Evolutionary conservation across 345 rosid genomes (phyloP), one percentile per base, ranked within the genome.

Genomic region (Corchorus olitorius): DNA sequence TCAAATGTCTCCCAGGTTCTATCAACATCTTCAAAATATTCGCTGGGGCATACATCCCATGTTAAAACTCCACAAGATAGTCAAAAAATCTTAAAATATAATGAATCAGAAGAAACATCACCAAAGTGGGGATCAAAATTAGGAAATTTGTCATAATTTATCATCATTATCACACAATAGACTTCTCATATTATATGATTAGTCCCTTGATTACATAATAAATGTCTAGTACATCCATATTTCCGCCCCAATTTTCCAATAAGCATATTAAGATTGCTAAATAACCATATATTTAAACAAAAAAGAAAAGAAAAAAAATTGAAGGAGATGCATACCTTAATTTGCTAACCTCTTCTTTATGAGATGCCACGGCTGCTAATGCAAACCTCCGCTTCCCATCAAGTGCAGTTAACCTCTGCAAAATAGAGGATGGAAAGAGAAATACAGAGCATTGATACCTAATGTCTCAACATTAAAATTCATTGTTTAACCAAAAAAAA

Each of bases 321-420:
- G 77, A 74, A 77, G 61, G 65, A 65, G 65, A 76, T 65, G 72
- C 87, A 81, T 6, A 94, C 99, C 98, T 97, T 81, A 97, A 82
- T 83, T 90, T 88, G 77, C 96, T 94, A 82, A 94, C 97, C 86
- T 97, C 98, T 76, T 94, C 97, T 83, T 89, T 83, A 76, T 90
- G 97, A 54, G 97, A 92, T 82, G 85, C 84, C 63, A 96, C 97
- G 46, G 97, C 97, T 67, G 98, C 99, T 79, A 97, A 86, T 13
- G 98, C 99, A 79, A 97, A 97, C 84, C 99, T 90, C 75, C 99
- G 86, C 86, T 94, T 97, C 70, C 98, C 97, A 89, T 97, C 98
- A 65, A 97, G 92, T 50, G 99, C 97, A 65, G 99, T 92, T 90
- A 97, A 77, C 86, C 99, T 92, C 98, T 96, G 73, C 33, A 13